phyloP scores from a whole-genome alignment of 768 basidiomycete genomes.

The Amyloporia xantha region DNA sequence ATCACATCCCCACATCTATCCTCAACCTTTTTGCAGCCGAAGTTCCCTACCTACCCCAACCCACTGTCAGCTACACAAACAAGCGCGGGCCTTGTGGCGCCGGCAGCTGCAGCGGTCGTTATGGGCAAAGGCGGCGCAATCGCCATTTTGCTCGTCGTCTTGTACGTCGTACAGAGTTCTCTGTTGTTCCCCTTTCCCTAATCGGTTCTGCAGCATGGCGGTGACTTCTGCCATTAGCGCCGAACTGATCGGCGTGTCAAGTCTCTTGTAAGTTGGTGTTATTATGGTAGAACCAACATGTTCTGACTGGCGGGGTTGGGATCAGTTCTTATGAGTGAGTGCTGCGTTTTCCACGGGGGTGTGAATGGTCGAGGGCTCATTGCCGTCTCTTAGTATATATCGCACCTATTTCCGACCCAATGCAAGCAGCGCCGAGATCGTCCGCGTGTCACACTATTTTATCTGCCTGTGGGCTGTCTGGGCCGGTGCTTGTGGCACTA shows the following conservation, averaged over 20 bases:
- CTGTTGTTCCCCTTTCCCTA: background rate
- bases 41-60: constrained; percentile 43
- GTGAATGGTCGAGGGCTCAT: too few species aligned
- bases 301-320: too few species aligned
- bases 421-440: constrained; percentile 26
- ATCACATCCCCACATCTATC: too few species aligned
- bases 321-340: constrained; percentile 41
- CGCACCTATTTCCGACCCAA: constrained; percentile 28
- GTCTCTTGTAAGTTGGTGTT: constrained; percentile 27
- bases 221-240: constrained; percentile 30
- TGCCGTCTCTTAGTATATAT: constrained; percentile 18
- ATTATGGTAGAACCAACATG: background rate
- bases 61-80: constrained; percentile 27
- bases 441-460: constrained; percentile 27
- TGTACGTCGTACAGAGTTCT: constrained; percentile 8
- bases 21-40: constrained; percentile 38
- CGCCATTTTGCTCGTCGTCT: constrained; percentile 30
- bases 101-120: constrained; percentile 29
- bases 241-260: constrained; percentile 31
- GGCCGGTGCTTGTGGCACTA: constrained; percentile 32
- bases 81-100: constrained; percentile 33
- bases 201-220: constrained; percentile 34
- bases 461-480: constrained; percentile 31
- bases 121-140: constrained; percentile 31
- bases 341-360: too few species aligned